Evolutionary conservation across 2,329 filamentous ascomycete genomes (phyloP), one percentile per base, ranked within the genome.

Genomic region (Tolypocladium ophioglossoides): DNA sequence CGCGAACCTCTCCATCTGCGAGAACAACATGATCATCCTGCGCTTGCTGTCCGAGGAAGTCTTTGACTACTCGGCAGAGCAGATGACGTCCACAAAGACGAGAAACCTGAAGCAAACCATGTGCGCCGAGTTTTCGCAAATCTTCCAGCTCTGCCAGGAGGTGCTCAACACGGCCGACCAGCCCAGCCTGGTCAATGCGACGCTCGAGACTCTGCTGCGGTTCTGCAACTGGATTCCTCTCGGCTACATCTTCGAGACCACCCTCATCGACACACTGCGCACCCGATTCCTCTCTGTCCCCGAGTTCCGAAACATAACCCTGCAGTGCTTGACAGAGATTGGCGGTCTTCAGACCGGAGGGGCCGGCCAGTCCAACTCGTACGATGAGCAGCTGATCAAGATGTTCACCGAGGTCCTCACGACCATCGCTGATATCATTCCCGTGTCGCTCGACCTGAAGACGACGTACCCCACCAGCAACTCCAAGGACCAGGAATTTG

Each of bases 1-100:
- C 70, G 92, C 89, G 62, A 96, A 88, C 72, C 78, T 99, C 53
- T 94, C 92, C 39, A 95, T 99, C 64, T 99, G 95, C 81, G 94
- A 99, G 76, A 99, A 99, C 78, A 99, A 99, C 78, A 99, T 99
- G 94, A 91, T 89, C 60, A 97, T 99, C 63, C 82, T 99, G 62
- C 86, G 94, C 56, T 77, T 99, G 64, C 81, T 99, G 48, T 99
- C 94, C 8, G 94, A 99, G 71, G 94, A 99, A 72, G 92, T 99
- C 39, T 99, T 99, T 67, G 94, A 99, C 75, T 99, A 95, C 72
- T 99, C 94, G 1, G 90, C 92, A 59, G 94, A 99, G 68, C 90
- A 96, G 70, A 96, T 99, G 92, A 99, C 94, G n/a, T 96, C 92
- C 39, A 83, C 87, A 56, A 99, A 99, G 78, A 95, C 91, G 41